These are phyloP conservation scores for Clarireedia homoeocarpa DNA, from an alignment of 2,329 filamentous ascomycete species.

Conservation along the genomic window DNA sequence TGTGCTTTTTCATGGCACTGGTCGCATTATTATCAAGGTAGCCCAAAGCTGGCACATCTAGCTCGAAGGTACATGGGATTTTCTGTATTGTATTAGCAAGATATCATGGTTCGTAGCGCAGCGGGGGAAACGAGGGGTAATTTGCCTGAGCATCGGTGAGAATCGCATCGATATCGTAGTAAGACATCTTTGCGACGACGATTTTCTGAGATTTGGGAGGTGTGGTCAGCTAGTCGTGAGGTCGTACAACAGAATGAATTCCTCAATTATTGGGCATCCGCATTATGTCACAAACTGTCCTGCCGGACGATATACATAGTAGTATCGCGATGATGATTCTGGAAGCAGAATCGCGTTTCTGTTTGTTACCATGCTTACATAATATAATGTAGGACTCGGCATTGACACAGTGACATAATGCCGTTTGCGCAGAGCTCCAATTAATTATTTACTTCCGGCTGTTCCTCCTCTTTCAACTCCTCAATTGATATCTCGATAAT, in stretches of 20 bases:
- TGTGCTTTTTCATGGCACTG: conserved; percentile 67
- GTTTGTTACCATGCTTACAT: neutral
- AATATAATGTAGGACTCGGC: neutral
- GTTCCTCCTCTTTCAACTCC: conserved; percentile 1
- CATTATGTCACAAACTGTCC: too few species aligned
- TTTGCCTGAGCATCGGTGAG: conserved; percentile 72
- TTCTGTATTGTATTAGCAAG: conserved; percentile 48
- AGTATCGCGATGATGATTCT: neutral
- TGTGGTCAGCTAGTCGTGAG: too few species aligned
- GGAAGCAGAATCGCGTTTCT: neutral
- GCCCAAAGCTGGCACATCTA: conserved; percentile 79
- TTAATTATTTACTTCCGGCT: neutral
- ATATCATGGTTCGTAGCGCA: neutral
- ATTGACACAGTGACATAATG: conserved; percentile 2
- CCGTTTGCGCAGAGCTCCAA: neutral
- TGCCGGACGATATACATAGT: too few species aligned
- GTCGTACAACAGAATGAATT: too few species aligned
- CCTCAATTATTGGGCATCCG: too few species aligned
- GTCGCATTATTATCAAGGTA: conserved; percentile 78
- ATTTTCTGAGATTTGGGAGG: too few species aligned
- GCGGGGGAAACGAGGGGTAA: neutral
- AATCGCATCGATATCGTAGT: conserved; percentile 81
- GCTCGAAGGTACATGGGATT: conserved; percentile 90
- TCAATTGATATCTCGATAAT: conserved; percentile 7
- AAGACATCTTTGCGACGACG: conserved; percentile 47